Evolutionary conservation across 257 asterid genomes (phyloP), one percentile per base, ranked within the genome.

Genomic region (Eucommia ulmoides): DNA sequence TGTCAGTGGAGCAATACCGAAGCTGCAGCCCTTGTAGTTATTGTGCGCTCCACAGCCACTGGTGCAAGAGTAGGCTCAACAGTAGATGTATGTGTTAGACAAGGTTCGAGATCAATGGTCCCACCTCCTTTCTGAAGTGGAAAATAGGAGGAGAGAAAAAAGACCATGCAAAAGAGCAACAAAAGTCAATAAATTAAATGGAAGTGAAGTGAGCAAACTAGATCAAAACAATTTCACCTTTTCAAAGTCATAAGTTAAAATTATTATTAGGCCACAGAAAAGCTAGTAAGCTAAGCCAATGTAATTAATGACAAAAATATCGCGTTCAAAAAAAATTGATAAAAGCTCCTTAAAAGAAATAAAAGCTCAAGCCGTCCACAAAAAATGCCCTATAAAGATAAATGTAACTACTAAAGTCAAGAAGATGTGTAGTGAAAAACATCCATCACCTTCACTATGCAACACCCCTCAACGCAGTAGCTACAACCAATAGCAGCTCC

Each of bases 21-120:
- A 69, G 99, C 94, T 55, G 98, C 98, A 20, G 96, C 96, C 66
- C 93, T 72, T 15, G 95, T 86, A 56, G 98, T 91, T 95, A 91
- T 91, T 51, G 93, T 91, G 65, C 95, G 93, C 76, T 91, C 96
- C 50, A 70, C 95, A 55, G 95, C 84, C 52, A 82, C 96, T 9
- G 98, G 98, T 63, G 96, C 96, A 55, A 86, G 81, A 50, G 98
- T 91, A 71, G 98, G 96, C 77, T 91, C 96, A 84, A 91, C 67
- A 23, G 95, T 80, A 55, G 94, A 85, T 52, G 94, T 83, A 71
- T 91, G 96, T 49, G 93, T 77, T 44, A 80, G 93, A 64, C 96
- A 85, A 44, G 96, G 95, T 70, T 91, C 84, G 45, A 91, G 88
- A 59, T 85, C 94, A 64, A 86, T 74, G 21, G 71, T 60, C 29